These are phyloP conservation scores for Pythium brassicae DNA, from an alignment of 352 stramenopile species.

Conservation along the genomic window DNA sequence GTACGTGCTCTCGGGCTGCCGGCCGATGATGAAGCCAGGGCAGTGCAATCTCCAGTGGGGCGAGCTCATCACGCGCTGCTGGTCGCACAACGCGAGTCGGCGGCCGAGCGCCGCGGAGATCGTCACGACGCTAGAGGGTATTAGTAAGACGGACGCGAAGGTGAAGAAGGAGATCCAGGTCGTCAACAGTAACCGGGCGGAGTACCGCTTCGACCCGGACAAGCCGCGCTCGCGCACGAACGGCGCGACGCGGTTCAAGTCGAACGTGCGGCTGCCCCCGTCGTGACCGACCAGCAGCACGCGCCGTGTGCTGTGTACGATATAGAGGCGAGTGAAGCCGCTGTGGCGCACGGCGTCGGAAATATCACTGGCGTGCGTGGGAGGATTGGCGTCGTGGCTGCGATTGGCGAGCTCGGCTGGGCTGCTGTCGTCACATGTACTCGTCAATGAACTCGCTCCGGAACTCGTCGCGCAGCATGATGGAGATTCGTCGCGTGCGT, in stretches of 20 bases:
- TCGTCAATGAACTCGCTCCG: slow-evolving; percentile 7
- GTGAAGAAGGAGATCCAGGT: slow-evolving; percentile 61
- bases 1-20: slow-evolving; percentile 69
- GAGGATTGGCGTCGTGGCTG: too few species aligned
- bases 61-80: slow-evolving; percentile 81
- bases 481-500: slow-evolving; percentile 71
- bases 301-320: slow-evolving; percentile 10
- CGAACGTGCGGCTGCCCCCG: slow-evolving; percentile 59
- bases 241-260: slow-evolving; percentile 36
- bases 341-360: background rate
- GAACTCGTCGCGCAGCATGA: slow-evolving; percentile 76
- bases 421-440: slow-evolving; percentile 5
- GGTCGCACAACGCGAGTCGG: slow-evolving; percentile 67
- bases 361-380: background rate
- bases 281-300: slow-evolving; percentile 3
- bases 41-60: slow-evolving; percentile 82
- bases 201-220: slow-evolving; percentile 67
- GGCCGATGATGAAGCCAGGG: slow-evolving; percentile 71
- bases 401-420: too few species aligned
- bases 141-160: slow-evolving; percentile 67
- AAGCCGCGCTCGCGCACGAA: slow-evolving; percentile 46
- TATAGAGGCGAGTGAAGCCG: slow-evolving; percentile 8
- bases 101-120: slow-evolving; percentile 79
- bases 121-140: slow-evolving; percentile 72
- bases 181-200: slow-evolving; percentile 76